A percentile compares a stretch with the other conserved stretches of the same genome.
These are phyloP conservation scores for Trichocladium uniseriatum DNA, from an alignment of 495 filamentous ascomycete species.

Conservation along the genomic window DNA sequence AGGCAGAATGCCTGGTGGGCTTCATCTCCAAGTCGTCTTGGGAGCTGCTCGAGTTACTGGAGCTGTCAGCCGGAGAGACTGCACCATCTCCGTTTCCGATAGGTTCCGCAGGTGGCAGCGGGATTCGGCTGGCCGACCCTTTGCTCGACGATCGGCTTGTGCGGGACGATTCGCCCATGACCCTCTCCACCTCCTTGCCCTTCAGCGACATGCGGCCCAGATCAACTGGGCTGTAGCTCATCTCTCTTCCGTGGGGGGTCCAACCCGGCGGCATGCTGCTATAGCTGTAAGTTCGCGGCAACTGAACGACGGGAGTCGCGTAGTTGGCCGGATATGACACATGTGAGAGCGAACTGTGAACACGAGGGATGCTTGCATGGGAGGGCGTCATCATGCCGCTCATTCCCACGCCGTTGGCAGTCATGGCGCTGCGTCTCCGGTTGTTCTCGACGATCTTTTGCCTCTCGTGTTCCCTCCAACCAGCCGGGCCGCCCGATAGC, in stretches of 20 bases:
- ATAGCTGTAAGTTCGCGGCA: constrained; percentile 37
- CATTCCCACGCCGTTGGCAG: constrained; percentile 25
- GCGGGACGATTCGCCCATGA: constrained; percentile 17
- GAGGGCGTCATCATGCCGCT: constrained; percentile 20
- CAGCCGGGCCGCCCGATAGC: constrained; percentile 41
- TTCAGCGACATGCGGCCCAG: constrained; percentile 11
- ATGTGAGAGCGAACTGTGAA: constrained; percentile 34
- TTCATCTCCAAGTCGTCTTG: constrained; percentile 31
- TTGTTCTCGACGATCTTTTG: constrained; percentile 36
- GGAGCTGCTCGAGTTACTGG: constrained; percentile 28
- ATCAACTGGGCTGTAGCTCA: constrained; percentile 17
- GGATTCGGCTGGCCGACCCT: constrained; percentile 10
- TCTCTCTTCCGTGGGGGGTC: constrained; percentile 14
- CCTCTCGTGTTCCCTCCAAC: constrained; percentile 37
- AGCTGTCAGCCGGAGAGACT: constrained; percentile 20
- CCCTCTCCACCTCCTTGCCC: constrained; percentile 28
- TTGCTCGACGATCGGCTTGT: constrained; percentile 26
- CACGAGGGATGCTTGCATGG: constrained; percentile 30
- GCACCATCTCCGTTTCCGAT: constrained; percentile 5
- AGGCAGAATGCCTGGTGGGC: constrained; percentile 11
- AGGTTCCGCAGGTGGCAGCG: not conserved
- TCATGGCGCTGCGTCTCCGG: constrained; percentile 33
- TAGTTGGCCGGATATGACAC: constrained; percentile 35
- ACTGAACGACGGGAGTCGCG: constrained; percentile 31
- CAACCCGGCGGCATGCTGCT: constrained; percentile 28